Conservation (phyloP, 1,284 basidiomycete species). For the Afroboletus lepidellus region DNA sequence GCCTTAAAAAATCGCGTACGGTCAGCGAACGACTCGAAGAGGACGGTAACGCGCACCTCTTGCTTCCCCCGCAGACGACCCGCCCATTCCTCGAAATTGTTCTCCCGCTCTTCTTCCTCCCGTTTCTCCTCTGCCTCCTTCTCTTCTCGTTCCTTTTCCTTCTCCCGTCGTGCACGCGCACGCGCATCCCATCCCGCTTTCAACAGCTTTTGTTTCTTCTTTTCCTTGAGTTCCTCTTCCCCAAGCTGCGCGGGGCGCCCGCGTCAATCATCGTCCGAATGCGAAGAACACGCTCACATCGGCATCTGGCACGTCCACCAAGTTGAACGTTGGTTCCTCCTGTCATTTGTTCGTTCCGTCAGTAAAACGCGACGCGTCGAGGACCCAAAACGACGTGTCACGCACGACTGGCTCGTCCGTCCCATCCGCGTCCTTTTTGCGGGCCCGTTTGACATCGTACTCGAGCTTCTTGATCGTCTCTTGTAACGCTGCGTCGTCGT, state of each 20-base stretch:
- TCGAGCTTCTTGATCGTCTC: slow-evolving; percentile 80
- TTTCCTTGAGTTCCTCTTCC: slow-evolving; percentile 93
- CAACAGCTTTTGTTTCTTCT: slow-evolving; percentile 88
- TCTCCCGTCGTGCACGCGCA: slow-evolving; percentile 82
- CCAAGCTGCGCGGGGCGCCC: slow-evolving; percentile 74
- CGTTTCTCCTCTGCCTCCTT: slow-evolving; percentile 69
- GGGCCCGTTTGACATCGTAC: slow-evolving; percentile 58
- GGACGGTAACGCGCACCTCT: slow-evolving; percentile 68
- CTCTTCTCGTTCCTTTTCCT: slow-evolving; percentile 80
- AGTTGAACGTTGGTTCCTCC: slow-evolving; percentile 86
- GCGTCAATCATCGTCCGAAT: background rate
- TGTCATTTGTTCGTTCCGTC: slow-evolving; percentile 27
- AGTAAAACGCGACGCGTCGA: background rate
- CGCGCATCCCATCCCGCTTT: slow-evolving; percentile 96
- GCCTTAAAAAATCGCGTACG: slow-evolving; percentile 41
- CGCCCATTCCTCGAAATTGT: slow-evolving; percentile 74
- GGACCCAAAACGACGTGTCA: slow-evolving; percentile 9
- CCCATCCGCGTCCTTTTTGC: slow-evolving; percentile 72
- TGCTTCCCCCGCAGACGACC: slow-evolving; percentile 72
- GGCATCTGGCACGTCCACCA: slow-evolving; percentile 88
- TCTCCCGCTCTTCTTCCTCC: slow-evolving; percentile 79
- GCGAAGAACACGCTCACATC: slow-evolving; percentile 50
- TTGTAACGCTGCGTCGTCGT: slow-evolving; percentile 64
- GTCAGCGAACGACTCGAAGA: background rate
- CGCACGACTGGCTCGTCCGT: slow-evolving; percentile 55